phyloP scores from a whole-genome alignment of 2,329 filamentous ascomycete genomes.

The Penicillium psychrosexuale region DNA sequence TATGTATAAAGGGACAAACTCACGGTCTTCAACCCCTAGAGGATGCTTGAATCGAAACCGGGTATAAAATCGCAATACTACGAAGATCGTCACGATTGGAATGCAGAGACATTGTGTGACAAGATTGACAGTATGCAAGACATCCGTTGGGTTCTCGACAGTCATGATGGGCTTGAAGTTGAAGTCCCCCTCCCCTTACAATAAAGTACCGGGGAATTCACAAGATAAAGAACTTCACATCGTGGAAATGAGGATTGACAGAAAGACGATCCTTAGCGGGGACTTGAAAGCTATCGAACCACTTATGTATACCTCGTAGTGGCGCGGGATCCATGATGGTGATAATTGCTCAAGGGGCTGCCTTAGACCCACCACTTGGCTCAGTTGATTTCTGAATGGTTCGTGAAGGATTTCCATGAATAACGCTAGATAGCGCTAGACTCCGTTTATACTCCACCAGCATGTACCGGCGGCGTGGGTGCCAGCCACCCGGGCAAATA shows the following conservation, averaged over 20 bases:
- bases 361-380: conserved; percentile 3
- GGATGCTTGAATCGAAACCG: conserved; percentile 33
- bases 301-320: neutral
- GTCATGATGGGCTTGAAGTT: conserved; percentile 17
- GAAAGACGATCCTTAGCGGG: neutral
- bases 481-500: neutral
- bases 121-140: conserved; percentile 32
- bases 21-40: conserved; percentile 36
- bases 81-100: conserved; percentile 32
- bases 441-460: conserved; percentile 3
- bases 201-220: neutral
- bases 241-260: conserved; percentile 5
- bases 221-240: conserved; percentile 1
- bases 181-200: neutral
- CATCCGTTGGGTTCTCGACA: conserved; percentile 25
- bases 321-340: neutral
- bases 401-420: conserved; percentile 1
- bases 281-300: conserved; percentile 2
- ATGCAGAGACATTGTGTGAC: conserved; percentile 39
- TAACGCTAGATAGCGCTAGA: neutral
- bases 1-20: conserved; percentile 6
- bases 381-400: neutral
- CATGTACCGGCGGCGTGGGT: neutral
- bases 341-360: conserved; percentile 3
- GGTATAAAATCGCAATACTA: conserved; percentile 31